These are phyloP conservation scores for Colletotrichum tamarilloi DNA, from an alignment of 2,329 filamentous ascomycete species.

Conservation along the genomic window DNA sequence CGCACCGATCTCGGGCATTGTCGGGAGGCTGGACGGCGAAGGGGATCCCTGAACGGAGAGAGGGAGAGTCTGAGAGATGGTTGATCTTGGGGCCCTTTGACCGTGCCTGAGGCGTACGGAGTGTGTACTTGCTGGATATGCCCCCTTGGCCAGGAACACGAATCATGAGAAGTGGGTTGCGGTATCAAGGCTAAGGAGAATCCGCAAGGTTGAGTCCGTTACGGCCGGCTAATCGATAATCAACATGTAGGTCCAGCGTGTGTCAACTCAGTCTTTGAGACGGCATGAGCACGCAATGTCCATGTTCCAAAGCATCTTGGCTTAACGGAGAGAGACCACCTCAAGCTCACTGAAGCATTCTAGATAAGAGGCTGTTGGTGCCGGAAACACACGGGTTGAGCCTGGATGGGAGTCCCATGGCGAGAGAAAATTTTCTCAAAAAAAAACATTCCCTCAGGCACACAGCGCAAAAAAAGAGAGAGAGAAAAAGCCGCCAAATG, in stretches of 20 bases:
- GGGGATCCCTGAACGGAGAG: conserved; percentile 11
- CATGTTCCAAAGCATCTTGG: neutral
- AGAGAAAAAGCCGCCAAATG: neutral
- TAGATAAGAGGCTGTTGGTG: neutral
- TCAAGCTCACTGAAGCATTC: neutral
- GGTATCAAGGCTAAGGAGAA: conserved; percentile 24
- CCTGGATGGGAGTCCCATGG: neutral
- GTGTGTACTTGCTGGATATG: neutral
- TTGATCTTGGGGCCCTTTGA: conserved; percentile 6
- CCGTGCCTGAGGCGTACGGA: conserved; percentile 6
- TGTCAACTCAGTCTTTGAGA: neutral
- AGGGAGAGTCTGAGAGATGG: neutral
- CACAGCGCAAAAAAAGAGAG: neutral
- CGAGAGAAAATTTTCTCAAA: conserved; percentile 22
- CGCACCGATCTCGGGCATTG: conserved; percentile 36
- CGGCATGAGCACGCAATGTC: neutral
- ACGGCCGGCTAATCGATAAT: conserved; percentile 18
- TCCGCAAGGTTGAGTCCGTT: conserved; percentile 21
- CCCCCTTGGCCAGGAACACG: conserved; percentile 29
- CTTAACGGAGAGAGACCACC: neutral
- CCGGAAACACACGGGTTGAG: neutral
- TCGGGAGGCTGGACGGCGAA: conserved; percentile 32
- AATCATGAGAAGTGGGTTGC: conserved; percentile 35
- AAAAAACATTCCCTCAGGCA: conserved; percentile 31
- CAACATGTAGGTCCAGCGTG: neutral